Evolutionary conservation across 1,139 yeast species (phyloP), one percentile per base, ranked within the genome.

Genomic region (Hyphopichia fennica): DNA sequence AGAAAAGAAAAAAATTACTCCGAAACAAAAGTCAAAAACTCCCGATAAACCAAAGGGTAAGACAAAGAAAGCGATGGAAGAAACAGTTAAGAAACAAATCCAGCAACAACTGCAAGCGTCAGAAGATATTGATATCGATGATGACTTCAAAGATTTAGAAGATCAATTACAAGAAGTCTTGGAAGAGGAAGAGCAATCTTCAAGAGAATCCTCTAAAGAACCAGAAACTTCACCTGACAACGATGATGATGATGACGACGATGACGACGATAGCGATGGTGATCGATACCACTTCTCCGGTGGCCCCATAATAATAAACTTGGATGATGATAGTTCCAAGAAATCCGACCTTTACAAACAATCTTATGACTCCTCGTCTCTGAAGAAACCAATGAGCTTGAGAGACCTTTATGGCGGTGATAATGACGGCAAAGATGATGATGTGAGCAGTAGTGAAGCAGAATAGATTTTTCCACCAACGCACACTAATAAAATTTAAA

Each of bases 91-190:
- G 23, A 28, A 8, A 8, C 36, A 17, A 35, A n/a, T 29, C 37
- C 38, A 18, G 33, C 39, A 20, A 38, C 23, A 23, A 40, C 33
- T 27, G 17, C 42, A 25, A 37, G 19, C 17, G 4, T 25, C 23
- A 23, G 51, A 45, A 15, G 52, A 46, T 15, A 46, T 47, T 40
- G 69, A 63, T 32, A 47, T 63, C 44, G 73, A 65, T 34, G 77
- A 72, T 49, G 78, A 72, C 23, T 73, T 72, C 46, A 65, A 68
- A 37, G 77, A 72, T 45, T 58, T 73, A 32, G 79, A 73, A 46
- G 72, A 71, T 45, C 75, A 72, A 49, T 55, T 73, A 31, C 65
- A 71, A 44, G 76, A 72, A 49, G 75, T 71, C 2, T 51, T 73
- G 34, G 75, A 62, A 35, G 65, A 60, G 35, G 58, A 58, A 8